These are phyloP conservation scores for Vachellia collinsii DNA, from an alignment of 306 rosid genomes.

Conservation along the genomic window DNA sequence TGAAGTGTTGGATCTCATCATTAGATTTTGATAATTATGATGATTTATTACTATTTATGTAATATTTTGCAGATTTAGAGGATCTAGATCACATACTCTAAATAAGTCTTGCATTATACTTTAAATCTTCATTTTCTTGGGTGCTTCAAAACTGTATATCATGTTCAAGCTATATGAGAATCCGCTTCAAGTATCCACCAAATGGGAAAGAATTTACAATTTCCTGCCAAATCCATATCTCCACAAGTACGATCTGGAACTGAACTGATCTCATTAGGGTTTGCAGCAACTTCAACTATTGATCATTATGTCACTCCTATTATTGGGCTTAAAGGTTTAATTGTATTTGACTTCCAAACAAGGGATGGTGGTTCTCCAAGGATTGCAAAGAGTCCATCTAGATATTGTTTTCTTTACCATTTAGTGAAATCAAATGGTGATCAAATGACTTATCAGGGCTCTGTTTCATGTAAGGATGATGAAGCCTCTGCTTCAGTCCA, in stretches of 20 bases:
- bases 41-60: no score
- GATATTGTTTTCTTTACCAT: slow-evolving; percentile 35
- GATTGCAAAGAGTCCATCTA: slow-evolving; percentile 35
- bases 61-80: no score
- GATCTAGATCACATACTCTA: no score
- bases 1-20: no score
- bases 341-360: slow-evolving; percentile 46
- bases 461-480: slow-evolving; percentile 44
- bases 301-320: slow-evolving; percentile 25
- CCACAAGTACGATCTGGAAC: background rate
- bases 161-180: slow-evolving; percentile 40
- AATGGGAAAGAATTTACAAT: no score
- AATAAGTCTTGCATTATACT: slow-evolving; percentile 43
- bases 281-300: slow-evolving; percentile 32
- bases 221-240: no score
- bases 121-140: slow-evolving; percentile 46
- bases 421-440: slow-evolving; percentile 37
- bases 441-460: slow-evolving; percentile 12
- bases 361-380: slow-evolving; percentile 51
- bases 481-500: slow-evolving; percentile 36
- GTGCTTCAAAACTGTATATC: slow-evolving; percentile 27
- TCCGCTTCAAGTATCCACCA: no score
- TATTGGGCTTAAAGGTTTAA: slow-evolving; percentile 32
- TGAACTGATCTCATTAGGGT: slow-evolving; percentile 50
- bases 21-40: no score